phyloP scores from a whole-genome alignment of 2,329 filamentous ascomycete species.

The Phaeomoniella chlamydospora region DNA sequence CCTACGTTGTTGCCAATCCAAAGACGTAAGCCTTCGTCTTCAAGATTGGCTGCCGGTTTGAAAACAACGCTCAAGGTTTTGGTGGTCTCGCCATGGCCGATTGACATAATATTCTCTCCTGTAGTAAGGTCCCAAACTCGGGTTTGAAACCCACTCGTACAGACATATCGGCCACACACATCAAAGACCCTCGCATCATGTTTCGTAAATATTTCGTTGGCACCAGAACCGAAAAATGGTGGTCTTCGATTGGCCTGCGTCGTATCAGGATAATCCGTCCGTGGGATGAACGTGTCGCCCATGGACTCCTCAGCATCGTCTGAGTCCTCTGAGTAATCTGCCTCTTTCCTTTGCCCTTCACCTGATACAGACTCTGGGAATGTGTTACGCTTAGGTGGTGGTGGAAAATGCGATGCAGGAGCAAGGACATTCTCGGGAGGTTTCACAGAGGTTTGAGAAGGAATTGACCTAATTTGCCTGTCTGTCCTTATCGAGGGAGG shows the following conservation, averaged over 20 bases:
- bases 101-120: slow-evolving; percentile 65
- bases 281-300: slow-evolving; percentile 36
- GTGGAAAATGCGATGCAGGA: slow-evolving; percentile 13
- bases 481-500: background rate
- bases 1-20: slow-evolving; percentile 87
- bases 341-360: background rate
- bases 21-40: slow-evolving; percentile 65
- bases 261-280: slow-evolving; percentile 65
- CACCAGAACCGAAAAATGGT: slow-evolving; percentile 57
- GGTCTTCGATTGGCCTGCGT: slow-evolving; percentile 73
- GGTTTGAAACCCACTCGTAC: slow-evolving; percentile 74
- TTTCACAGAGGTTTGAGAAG: background rate
- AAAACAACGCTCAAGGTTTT: slow-evolving; percentile 73
- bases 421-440: background rate
- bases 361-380: slow-evolving; percentile 6
- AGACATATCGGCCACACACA: slow-evolving; percentile 75
- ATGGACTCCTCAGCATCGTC: slow-evolving; percentile 30
- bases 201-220: slow-evolving; percentile 65
- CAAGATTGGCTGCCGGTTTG: slow-evolving; percentile 63
- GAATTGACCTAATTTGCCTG: background rate
- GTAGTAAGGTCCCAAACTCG: slow-evolving; percentile 76
- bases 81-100: slow-evolving; percentile 71
- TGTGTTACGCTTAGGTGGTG: slow-evolving; percentile 17
- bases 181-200: slow-evolving; percentile 81
- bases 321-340: slow-evolving; percentile 25